phyloP scores from a whole-genome alignment of 2,329 filamentous ascomycete genomes.

The Ceratocystis colombiana region DNA sequence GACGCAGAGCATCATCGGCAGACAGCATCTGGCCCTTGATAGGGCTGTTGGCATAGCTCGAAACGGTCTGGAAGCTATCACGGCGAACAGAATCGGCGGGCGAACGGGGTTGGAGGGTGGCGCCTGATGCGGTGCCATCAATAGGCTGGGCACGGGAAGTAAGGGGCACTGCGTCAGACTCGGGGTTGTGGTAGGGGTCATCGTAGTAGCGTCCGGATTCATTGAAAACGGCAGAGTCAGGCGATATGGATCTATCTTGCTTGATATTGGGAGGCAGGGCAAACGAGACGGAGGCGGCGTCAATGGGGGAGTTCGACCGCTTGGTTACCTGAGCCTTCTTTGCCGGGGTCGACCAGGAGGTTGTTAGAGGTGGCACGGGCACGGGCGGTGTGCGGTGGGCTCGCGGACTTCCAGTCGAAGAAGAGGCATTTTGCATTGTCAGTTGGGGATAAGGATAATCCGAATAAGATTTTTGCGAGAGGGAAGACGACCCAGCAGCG shows the following conservation, averaged over 20 bases:
- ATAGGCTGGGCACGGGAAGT: constrained; percentile 48
- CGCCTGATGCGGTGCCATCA: constrained; percentile 30
- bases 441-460: constrained; percentile 25
- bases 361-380: constrained; percentile 30
- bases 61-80: constrained; percentile 50
- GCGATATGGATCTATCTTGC: constrained; percentile 30
- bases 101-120: constrained; percentile 37
- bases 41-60: constrained; percentile 47
- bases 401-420: constrained; percentile 19
- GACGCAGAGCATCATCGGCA: constrained; percentile 23
- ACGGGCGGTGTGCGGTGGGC: constrained; percentile 37
- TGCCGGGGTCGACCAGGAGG: constrained; percentile 22
- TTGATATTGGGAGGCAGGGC: constrained; percentile 46
- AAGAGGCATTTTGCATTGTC: constrained; percentile 1
- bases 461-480: constrained; percentile 17
- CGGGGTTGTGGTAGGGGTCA: constrained; percentile 19
- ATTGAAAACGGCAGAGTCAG: constrained; percentile 26
- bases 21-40: constrained; percentile 24
- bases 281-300: constrained; percentile 44
- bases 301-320: constrained; percentile 40
- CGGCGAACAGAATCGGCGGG: constrained; percentile 37
- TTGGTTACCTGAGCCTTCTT: constrained; percentile 22
- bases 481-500: constrained; percentile 16
- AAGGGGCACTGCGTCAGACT: constrained; percentile 39
- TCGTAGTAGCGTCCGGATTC: constrained; percentile 20